A percentile compares a stretch with the other conserved stretches of the same genome.
Evolutionary conservation across 768 basidiomycete genomes (phyloP).

Genomic region (Kwoniella sp.): DNA sequence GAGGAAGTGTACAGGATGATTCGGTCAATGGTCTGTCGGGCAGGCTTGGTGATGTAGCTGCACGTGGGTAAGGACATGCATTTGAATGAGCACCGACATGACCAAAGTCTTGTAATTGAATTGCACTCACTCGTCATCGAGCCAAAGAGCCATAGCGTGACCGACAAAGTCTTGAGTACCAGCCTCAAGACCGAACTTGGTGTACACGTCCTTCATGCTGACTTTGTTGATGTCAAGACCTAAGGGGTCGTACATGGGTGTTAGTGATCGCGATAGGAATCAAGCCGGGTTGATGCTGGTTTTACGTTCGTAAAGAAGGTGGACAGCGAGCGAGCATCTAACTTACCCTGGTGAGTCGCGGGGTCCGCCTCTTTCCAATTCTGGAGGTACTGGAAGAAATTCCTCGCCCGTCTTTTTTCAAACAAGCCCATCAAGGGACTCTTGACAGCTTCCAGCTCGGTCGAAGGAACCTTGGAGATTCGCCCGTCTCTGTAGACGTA

Average conservation of each 20-base stretch:
- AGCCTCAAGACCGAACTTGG: constrained; percentile 93
- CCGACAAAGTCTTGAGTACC: constrained; percentile 99
- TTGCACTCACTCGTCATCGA: constrained; percentile 86
- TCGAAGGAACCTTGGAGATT: constrained; percentile 97
- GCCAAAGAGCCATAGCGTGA: constrained; percentile 97
- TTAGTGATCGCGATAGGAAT: no score
- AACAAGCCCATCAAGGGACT: constrained; percentile 98
- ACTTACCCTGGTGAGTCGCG: constrained; percentile 88
- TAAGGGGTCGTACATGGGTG: no score
- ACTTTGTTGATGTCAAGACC: constrained; percentile 86
- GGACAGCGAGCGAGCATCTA: neutral
- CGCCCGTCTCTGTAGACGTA: constrained; percentile 95
- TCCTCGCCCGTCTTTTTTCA: constrained; percentile 96
- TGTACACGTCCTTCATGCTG: constrained; percentile 91
- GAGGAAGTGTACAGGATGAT: constrained; percentile 97
- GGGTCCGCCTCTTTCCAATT: constrained; percentile 93
- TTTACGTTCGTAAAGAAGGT: no score
- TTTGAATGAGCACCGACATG: neutral
- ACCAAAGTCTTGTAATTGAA: neutral
- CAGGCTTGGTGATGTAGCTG: constrained; percentile 91
- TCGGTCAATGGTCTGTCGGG: constrained; percentile 86
- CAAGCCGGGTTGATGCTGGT: neutral
- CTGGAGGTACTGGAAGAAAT: constrained; percentile 97
- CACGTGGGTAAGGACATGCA: neutral
- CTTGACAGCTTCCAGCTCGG: constrained; percentile 93